Conservation (phyloP, 345 rosid genomes). For the Rhizophora mangle region DNA sequence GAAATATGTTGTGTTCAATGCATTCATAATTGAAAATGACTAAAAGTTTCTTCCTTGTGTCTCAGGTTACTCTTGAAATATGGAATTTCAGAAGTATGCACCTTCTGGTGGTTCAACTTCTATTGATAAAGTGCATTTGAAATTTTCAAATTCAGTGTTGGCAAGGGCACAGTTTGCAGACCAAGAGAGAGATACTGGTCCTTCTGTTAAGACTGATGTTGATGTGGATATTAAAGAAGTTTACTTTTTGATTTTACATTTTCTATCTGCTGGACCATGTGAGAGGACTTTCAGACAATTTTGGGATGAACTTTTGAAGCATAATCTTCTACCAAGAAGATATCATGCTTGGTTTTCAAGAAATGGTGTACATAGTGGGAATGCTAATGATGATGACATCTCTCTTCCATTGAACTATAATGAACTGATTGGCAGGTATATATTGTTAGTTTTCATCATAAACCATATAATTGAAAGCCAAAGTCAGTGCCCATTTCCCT, state of each 20-base stretch:
- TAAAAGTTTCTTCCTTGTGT: slow-evolving; percentile 3
- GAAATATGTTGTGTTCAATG: not conserved
- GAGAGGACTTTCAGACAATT: slow-evolving; percentile 58
- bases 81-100: slow-evolving; percentile 55
- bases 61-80: slow-evolving; percentile 32
- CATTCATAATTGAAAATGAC: not conserved
- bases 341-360: slow-evolving; percentile 94
- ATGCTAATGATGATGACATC: slow-evolving; percentile 56
- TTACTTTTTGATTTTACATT: slow-evolving; percentile 87
- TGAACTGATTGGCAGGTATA: slow-evolving; percentile 70
- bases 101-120: slow-evolving; percentile 42
- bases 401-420: slow-evolving; percentile 72
- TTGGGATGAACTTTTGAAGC: slow-evolving; percentile 69
- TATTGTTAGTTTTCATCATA: not conserved
- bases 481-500: not conserved
- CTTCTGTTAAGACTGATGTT: slow-evolving; percentile 35
- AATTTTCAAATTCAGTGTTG: slow-evolving; percentile 36
- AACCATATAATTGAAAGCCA: not conserved
- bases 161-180: slow-evolving; percentile 42
- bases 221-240: slow-evolving; percentile 79
- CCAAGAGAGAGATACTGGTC: slow-evolving; percentile 37
- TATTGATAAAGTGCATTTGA: slow-evolving; percentile 46
- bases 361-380: slow-evolving; percentile 48
- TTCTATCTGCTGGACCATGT: slow-evolving; percentile 84
- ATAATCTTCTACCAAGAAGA: slow-evolving; percentile 89